phyloP scores from a whole-genome alignment of 2,329 filamentous ascomycete genomes.

The Alternaria angustiovoidea region DNA sequence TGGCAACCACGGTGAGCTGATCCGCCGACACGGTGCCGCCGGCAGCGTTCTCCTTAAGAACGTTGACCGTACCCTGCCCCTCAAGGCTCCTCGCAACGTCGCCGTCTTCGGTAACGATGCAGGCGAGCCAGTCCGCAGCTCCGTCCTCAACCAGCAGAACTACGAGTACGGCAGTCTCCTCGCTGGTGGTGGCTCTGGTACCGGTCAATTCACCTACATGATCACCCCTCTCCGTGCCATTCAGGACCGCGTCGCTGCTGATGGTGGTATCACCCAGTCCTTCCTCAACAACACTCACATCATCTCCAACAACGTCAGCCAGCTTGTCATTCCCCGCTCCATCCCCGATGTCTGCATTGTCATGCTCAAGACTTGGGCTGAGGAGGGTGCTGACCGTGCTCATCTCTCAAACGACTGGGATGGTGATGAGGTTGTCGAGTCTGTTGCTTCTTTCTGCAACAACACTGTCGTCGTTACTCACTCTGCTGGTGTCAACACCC shows the following conservation, averaged over 20 bases:
- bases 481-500: conserved; percentile 53
- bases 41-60: conserved; percentile 61
- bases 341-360: conserved; percentile 62
- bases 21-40: conserved; percentile 53
- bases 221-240: conserved; percentile 54
- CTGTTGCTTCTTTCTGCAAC: conserved; percentile 56
- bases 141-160: conserved; percentile 47
- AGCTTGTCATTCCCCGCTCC: conserved; percentile 39
- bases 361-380: conserved; percentile 65
- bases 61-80: conserved; percentile 57
- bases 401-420: conserved; percentile 55
- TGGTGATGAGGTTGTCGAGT: conserved; percentile 52
- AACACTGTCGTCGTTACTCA: conserved; percentile 62
- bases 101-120: conserved; percentile 61
- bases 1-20: conserved; percentile 53
- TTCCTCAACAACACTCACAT: conserved; percentile 55
- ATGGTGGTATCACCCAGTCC: conserved; percentile 55
- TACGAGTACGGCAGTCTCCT: conserved; percentile 54
- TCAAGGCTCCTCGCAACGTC: conserved; percentile 61
- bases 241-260: conserved; percentile 38
- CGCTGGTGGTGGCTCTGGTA: conserved; percentile 54
- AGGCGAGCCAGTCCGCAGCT: conserved; percentile 56
- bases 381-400: conserved; percentile 55
- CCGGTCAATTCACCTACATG: conserved; percentile 52
- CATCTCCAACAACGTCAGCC: conserved; percentile 38